phyloP scores from a whole-genome alignment of 805 yeast genomes.

The Sugiyamaella qingdaonensis region DNA sequence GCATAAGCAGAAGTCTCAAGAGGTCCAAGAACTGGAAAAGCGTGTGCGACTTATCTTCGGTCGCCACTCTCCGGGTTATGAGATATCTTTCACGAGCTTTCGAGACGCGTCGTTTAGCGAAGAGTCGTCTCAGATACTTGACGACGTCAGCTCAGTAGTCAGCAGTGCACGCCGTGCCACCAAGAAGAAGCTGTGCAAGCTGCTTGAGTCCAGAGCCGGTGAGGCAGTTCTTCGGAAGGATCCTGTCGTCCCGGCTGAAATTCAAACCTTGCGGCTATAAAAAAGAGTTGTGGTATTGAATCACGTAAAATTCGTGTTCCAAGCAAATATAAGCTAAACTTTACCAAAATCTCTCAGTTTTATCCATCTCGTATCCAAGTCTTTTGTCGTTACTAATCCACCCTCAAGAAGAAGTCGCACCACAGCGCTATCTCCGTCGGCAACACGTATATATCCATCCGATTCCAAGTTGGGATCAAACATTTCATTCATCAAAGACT shows the following conservation, averaged over 20 bases:
- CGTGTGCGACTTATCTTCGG: not conserved
- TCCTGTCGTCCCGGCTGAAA: no score
- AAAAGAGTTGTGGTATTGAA: no score
- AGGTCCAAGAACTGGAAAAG: conserved; percentile 4
- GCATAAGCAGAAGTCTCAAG: conserved; percentile 6
- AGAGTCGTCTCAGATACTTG: no score
- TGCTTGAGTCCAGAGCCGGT: no score
- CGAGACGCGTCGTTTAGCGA: no score
- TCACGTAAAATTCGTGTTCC: no score
- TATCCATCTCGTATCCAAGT: conserved; percentile 10
- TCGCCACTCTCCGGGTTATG: not conserved
- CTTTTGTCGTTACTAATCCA: conserved; percentile 14
- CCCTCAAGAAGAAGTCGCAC: conserved; percentile 16
- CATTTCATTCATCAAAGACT: conserved; percentile 18
- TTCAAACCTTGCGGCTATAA: no score
- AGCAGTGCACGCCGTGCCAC: no score
- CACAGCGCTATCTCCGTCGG: conserved; percentile 14
- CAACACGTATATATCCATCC: conserved; percentile 12
- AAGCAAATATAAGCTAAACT: not conserved
- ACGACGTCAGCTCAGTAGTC: no score
- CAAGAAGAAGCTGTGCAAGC: no score
- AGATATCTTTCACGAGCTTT: not conserved
- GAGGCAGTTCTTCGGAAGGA: no score
- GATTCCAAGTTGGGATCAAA: conserved; percentile 9
- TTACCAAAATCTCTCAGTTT: conserved; percentile 20